A percentile compares a stretch with the other conserved stretches of the same genome.
Conservation (phyloP, 2,329 filamentous ascomycete species). For the Stemphylium vesicarium region DNA sequence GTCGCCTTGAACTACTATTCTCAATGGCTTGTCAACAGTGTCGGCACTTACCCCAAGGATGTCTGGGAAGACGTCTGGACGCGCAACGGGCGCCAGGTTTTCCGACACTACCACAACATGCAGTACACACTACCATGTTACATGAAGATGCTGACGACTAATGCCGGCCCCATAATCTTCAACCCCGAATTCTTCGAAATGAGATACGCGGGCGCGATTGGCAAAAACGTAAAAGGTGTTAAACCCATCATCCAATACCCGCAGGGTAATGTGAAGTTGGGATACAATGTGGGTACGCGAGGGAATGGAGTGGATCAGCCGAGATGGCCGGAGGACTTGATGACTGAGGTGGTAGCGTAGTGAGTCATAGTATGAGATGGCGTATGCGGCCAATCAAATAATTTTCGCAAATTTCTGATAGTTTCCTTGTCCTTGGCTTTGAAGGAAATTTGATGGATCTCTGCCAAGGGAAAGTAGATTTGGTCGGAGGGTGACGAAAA, state of each 20-base stretch:
- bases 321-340: constrained; percentile 56
- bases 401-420: no score
- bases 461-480: no score
- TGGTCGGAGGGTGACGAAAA: no score
- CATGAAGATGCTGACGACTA: constrained; percentile 49
- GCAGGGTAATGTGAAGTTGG: constrained; percentile 39
- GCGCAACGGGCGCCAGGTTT: constrained; percentile 55
- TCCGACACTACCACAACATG: constrained; percentile 61
- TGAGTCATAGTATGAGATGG: neutral
- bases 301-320: constrained; percentile 58
- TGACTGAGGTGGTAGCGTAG: constrained; percentile 45
- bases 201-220: constrained; percentile 48
- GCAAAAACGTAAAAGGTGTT: constrained; percentile 47
- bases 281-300: constrained; percentile 58
- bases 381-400: no score
- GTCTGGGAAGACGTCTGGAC: constrained; percentile 59
- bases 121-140: constrained; percentile 50
- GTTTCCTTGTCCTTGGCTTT: no score
- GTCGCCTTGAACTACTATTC: constrained; percentile 48
- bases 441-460: no score
- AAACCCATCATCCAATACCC: constrained; percentile 55
- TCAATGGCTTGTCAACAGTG: constrained; percentile 44
- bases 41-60: constrained; percentile 43
- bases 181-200: constrained; percentile 58
- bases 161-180: constrained; percentile 52